Evolutionary conservation across 257 asterid genomes (phyloP), one percentile per base, ranked within the genome.

Genomic region (Solanum tarijense): DNA sequence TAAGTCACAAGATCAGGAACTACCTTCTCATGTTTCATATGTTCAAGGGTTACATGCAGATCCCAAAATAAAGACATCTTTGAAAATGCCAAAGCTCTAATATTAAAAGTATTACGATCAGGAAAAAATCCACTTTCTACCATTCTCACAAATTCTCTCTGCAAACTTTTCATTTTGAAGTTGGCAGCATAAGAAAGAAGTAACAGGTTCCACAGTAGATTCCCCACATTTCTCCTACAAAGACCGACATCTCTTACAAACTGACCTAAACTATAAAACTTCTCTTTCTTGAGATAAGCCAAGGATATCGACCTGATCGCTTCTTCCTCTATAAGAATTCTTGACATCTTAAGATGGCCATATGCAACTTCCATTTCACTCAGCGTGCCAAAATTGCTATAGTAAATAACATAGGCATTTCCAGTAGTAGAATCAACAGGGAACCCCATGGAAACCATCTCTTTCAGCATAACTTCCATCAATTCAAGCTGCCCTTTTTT

Each of bases 131-230:
- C 99, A 39, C 92, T 68, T 89, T 96, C 99, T 52, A 94, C 98
- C 99, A 97, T 97, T 87, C 94, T 91, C 89, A 95, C 95, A 65
- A 96, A 96, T 85, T 93, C 98, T 90, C 98, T 93, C 92, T 95
- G 99, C 91, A 96, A 88, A 90, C 98, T 94, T 92, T 95, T 97
- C 99, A 96, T 96, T 90, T 96, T 96, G 92, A 97, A 95, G 72
- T 94, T 95, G 27, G 98, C 95, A 46, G 99, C 98, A 91, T 92
- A 97, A n/a, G 98, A 97, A 82, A 97, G 88, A 35, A 97, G 90
- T 89, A 96, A 86, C 84, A 97, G 93, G 90, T 97, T 96, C 99
- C 99, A 97, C 31, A 96, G 93, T 76, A 97, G 98, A 89, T 97
- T 97, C 20, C 98, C 99, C 9, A 91, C 95, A 52, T 95, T 95